Conservation (phyloP, 1,139 yeast species). For the Saccharomyces hybrid region DNA sequence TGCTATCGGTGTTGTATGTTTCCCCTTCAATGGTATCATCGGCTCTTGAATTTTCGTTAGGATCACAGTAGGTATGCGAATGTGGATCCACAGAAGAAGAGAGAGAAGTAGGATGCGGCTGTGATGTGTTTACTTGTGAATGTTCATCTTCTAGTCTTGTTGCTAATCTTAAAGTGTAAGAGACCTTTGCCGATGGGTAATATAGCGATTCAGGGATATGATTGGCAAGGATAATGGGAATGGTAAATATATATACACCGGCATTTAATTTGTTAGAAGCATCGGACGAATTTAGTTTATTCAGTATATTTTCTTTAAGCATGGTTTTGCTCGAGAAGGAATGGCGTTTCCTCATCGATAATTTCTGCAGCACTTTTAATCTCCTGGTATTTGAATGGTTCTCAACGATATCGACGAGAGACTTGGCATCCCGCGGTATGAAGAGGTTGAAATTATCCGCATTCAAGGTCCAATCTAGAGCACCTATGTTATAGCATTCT, state of each 20-base stretch:
- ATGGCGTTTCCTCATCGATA: conserved; percentile 3
- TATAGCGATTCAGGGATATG: conserved; percentile 58
- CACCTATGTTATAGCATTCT: conserved; percentile 43
- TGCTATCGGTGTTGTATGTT: neutral
- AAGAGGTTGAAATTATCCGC: conserved; percentile 41
- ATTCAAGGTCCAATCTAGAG: conserved; percentile 39
- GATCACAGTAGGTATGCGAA: neutral
- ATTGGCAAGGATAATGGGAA: conserved; percentile 61
- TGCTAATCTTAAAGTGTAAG: conserved; percentile 13
- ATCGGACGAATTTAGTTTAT: neutral
- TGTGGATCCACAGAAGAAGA: neutral
- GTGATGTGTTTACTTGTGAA: neutral
- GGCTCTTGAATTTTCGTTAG: neutral
- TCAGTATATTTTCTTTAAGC: neutral
- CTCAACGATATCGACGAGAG: conserved; percentile 14
- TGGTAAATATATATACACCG: conserved; percentile 66
- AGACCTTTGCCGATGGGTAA: conserved; percentile 37
- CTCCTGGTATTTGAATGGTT: conserved; percentile 9
- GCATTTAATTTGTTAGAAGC: conserved; percentile 25
- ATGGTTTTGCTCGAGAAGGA: neutral
- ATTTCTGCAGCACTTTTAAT: conserved; percentile 14
- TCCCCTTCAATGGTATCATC: neutral
- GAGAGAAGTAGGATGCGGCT: neutral
- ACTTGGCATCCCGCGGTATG: conserved; percentile 26
- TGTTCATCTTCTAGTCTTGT: conserved; percentile 3